These are phyloP conservation scores for Thraustochytrium sp. DNA, from an alignment of 352 stramenopile species.

Conservation along the genomic window DNA sequence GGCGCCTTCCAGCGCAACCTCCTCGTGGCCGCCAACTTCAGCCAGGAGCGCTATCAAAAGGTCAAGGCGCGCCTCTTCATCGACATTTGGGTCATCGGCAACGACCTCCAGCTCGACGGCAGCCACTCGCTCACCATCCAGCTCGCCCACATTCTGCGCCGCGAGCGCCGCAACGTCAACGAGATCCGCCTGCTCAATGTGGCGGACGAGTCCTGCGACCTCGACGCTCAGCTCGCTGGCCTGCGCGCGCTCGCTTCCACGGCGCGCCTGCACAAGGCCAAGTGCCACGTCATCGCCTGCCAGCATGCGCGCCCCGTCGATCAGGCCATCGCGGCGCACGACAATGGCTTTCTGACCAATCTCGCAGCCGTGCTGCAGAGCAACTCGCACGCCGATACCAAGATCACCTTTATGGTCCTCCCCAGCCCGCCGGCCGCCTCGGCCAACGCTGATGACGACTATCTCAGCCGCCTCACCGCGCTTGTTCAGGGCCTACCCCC, in stretches of 20 bases:
- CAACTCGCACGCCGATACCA: neutral
- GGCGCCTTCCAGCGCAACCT: constrained; percentile 6
- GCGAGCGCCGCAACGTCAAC: neutral
- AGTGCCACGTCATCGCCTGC: neutral
- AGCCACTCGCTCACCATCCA: neutral
- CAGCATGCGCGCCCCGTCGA: neutral
- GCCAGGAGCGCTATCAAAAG: neutral
- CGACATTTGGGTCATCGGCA: constrained; percentile 30
- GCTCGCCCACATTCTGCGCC: constrained; percentile 18
- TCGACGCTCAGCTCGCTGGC: neutral
- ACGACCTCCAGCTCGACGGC: neutral
- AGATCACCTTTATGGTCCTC: neutral
- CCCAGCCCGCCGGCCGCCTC: neutral
- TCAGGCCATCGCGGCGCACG: neutral
- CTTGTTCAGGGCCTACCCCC: neutral
- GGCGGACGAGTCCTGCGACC: neutral
- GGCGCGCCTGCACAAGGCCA: neutral
- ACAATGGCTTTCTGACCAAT: neutral
- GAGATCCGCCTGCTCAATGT: constrained; percentile 20
- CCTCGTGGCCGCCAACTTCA: neutral
- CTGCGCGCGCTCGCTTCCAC: neutral
- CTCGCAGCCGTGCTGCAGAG: neutral
- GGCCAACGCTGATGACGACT: neutral
- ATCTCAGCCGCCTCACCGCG: neutral
- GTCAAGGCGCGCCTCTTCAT: neutral